Percentiles rank a stretch among this genome's conserved stretches.
These are phyloP conservation scores for Coemansia sp. DNA, from an alignment of 192 early-diverging fungal species.

Conservation along the genomic window DNA sequence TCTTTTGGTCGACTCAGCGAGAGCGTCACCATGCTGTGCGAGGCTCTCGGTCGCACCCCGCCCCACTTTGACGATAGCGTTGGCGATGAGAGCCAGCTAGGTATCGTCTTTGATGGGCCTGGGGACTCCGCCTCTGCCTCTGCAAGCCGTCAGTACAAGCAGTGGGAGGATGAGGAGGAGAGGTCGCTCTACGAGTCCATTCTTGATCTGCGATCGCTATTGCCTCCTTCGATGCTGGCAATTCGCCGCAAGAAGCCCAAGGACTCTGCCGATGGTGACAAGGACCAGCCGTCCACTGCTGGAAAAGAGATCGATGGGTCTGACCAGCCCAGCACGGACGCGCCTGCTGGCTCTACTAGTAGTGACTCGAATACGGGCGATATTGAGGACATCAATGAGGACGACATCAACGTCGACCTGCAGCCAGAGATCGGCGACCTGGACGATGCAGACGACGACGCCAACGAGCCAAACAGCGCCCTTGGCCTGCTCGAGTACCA, in stretches of 20 bases:
- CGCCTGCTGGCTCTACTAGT: neutral
- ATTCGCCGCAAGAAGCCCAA: slow-evolving; percentile 22
- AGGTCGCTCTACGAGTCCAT: slow-evolving; percentile 89
- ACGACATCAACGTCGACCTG: slow-evolving; percentile 21
- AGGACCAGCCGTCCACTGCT: neutral
- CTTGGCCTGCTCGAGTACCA: slow-evolving; percentile 50
- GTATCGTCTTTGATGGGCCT: slow-evolving; percentile 49
- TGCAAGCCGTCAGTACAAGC: slow-evolving; percentile 17
- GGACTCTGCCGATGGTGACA: slow-evolving; percentile 10
- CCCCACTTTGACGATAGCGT: slow-evolving; percentile 82
- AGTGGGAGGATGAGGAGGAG: slow-evolving; percentile 96
- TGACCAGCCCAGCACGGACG: neutral
- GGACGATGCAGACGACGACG: slow-evolving; percentile 38
- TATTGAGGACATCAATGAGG: slow-evolving; percentile 28
- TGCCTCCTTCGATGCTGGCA: slow-evolving; percentile 86
- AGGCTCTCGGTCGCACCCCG: slow-evolving; percentile 73
- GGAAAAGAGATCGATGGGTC: neutral
- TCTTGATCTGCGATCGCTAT: slow-evolving; percentile 74
- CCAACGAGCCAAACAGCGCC: slow-evolving; percentile 17
- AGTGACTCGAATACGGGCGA: neutral
- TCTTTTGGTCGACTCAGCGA: slow-evolving; percentile 39
- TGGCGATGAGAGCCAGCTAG: slow-evolving; percentile 40
- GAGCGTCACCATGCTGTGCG: slow-evolving; percentile 63
- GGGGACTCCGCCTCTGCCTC: slow-evolving; percentile 10
- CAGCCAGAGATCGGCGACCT: neutral